These are phyloP conservation scores for Handroanthus guayacan DNA, from an alignment of 257 asterid genomes.

Conservation along the genomic window DNA sequence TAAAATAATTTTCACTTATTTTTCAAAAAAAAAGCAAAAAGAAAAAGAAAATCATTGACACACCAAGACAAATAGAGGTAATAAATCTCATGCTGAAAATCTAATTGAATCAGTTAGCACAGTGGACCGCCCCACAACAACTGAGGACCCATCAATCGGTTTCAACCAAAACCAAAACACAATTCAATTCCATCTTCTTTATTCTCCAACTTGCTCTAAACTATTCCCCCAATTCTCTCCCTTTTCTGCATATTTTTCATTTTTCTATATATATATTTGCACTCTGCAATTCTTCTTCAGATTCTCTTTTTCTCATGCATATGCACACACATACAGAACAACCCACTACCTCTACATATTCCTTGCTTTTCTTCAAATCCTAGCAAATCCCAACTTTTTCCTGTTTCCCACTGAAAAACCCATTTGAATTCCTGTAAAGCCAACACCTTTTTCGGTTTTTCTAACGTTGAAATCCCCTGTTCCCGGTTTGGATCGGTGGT, in stretches of 20 bases:
- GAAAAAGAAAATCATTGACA: too few relatives aligned
- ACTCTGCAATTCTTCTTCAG: slow-evolving; percentile 21
- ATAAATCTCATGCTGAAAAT: neutral
- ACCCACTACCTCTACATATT: slow-evolving; percentile 38
- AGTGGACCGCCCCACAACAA: neutral
- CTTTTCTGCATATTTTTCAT: slow-evolving; percentile 3
- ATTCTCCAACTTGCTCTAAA: slow-evolving; percentile 27
- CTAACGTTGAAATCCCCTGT: slow-evolving; percentile 39
- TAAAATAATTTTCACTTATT: too few relatives aligned
- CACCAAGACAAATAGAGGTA: neutral
- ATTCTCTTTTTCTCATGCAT: slow-evolving; percentile 31
- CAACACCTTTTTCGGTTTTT: slow-evolving; percentile 21
- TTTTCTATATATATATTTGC: neutral
- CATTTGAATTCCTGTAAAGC: slow-evolving; percentile 29
- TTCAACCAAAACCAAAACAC: slow-evolving; percentile 20
- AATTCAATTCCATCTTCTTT: slow-evolving; percentile 8
- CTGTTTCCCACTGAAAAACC: slow-evolving; percentile 37
- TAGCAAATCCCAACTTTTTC: slow-evolving; percentile 38
- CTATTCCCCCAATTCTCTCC: slow-evolving; percentile 11
- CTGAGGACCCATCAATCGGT: slow-evolving; percentile 21
- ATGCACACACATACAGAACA: slow-evolving; percentile 15
- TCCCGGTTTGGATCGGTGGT: slow-evolving; percentile 25
- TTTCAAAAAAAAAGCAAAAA: too few relatives aligned
- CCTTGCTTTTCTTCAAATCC: slow-evolving; percentile 55
- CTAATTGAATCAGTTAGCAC: neutral